These are phyloP conservation scores for Lipomyces sp. DNA, from an alignment of 805 yeast species.

Conservation along the genomic window DNA sequence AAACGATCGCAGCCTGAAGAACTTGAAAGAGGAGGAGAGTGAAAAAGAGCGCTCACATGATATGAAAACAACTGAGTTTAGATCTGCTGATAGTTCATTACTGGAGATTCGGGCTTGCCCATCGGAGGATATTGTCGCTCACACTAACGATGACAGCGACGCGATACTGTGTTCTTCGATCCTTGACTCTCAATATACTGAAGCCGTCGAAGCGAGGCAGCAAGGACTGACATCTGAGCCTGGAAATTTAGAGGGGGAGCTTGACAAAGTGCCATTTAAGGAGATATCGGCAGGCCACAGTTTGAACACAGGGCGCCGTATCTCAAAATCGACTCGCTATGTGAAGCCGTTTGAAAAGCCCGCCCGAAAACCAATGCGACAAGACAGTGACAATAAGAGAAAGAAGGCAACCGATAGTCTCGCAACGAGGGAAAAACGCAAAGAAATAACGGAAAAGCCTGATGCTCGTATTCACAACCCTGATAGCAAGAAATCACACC, in stretches of 20 bases:
- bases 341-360: constrained; percentile 16
- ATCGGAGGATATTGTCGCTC: background rate
- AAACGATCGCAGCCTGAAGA: background rate
- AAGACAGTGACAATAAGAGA: background rate
- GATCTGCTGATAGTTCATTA: constrained; percentile 1
- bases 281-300: background rate
- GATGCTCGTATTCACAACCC: background rate
- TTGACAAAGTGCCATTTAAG: background rate
- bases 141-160: background rate
- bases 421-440: background rate
- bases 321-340: background rate
- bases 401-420: background rate
- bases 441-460: background rate
- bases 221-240: background rate
- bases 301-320: background rate
- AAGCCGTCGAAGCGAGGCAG: background rate
- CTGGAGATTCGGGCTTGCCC: constrained; percentile 1
- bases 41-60: background rate
- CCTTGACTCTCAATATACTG: background rate
- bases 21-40: background rate
- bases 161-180: background rate
- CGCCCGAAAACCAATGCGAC: constrained; percentile 10
- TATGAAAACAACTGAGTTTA: background rate
- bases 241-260: background rate
- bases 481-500: constrained; percentile 4